Evolutionary conservation across 768 basidiomycete genomes (phyloP), one percentile per base, ranked within the genome.

Genomic region (Amanita fuliginea): DNA sequence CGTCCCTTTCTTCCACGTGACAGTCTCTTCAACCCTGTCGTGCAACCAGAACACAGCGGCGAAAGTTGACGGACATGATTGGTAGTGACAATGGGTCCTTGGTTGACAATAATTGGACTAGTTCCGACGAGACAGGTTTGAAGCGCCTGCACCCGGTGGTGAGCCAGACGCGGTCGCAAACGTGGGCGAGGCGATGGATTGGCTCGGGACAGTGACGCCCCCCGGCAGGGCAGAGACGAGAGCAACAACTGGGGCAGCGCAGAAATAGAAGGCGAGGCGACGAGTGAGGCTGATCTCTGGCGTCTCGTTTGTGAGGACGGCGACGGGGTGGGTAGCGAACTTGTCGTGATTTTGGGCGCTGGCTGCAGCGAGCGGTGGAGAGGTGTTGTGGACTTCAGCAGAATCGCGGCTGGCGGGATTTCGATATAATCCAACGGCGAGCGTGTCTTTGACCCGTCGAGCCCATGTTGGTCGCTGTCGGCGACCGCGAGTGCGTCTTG

Each of bases 31-130:
- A 11, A 88, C 59, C 1, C 92, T 67, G 60, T 96, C 92, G 64
- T 89, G 88, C 16, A 94, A 54, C 92, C 91, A 95, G 58, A 94
- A 95, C 6, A 92, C 66, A 0, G 19, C 88, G 70, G 54, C 82
- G 76, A 59, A 93, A 93, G 60, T 92, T 90, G 55, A 72, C 76
- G 1, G 86, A 81, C 54, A 82, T 84, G 22, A 81, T 80, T 0
- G 81, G 85, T 3, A 95, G 67, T 1, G 86, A 88, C 4, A 95
- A 72, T 0, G 86, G 77, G 56, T 86, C 85, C 22, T 70, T 68
- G 1, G 75, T 76, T 14, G 77, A 78, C 11, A 86, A 57, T 24
- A 86, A 62, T n/a, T 44, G 43, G 32, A 54, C 53, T 18, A 58
- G 55, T 19, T 58, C 50, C 51, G n/a, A 54, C 47, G 51, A 64